Evolutionary conservation across 2,329 filamentous ascomycete species (phyloP).

Genomic region (Diplodia intermedia): DNA sequence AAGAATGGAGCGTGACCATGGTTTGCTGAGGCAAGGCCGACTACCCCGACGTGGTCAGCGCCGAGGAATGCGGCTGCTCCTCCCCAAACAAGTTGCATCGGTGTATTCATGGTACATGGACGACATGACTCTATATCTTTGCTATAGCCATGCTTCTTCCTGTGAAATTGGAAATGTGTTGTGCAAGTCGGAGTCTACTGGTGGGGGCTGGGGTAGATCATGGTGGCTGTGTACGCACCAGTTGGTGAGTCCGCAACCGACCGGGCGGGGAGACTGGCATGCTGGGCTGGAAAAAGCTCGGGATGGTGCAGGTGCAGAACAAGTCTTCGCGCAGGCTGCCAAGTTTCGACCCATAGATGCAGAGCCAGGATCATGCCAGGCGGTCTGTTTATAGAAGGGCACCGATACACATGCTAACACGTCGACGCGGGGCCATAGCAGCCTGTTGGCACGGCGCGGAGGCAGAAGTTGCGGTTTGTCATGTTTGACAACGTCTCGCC

Average conservation of each 20-base stretch:
- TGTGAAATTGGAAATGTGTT: not conserved
- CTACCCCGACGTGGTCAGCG: not conserved
- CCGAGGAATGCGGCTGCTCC: not conserved
- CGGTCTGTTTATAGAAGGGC: slow-evolving; percentile 1
- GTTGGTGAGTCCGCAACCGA: slow-evolving; percentile 10
- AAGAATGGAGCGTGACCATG: not conserved
- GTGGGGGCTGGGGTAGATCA: not conserved
- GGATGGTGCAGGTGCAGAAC: not conserved
- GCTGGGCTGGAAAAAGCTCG: slow-evolving; percentile 4
- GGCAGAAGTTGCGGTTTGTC: no score
- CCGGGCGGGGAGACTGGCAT: not conserved
- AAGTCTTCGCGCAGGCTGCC: no score
- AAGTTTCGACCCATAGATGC: not conserved
- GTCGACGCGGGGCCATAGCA: no score
- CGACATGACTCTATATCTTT: not conserved
- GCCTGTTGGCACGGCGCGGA: no score
- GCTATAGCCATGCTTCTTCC: not conserved
- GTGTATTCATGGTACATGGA: not conserved
- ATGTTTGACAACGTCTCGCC: no score
- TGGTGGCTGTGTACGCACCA: slow-evolving; percentile 10
- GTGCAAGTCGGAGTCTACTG: not conserved
- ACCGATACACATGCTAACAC: slow-evolving; percentile 3
- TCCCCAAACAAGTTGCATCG: not conserved
- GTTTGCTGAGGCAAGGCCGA: not conserved
- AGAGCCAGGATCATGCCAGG: not conserved